Base-by-base conservation (phyloP, 2,329 filamentous ascomycete species). In the Helminthosporium solani region DNA sequence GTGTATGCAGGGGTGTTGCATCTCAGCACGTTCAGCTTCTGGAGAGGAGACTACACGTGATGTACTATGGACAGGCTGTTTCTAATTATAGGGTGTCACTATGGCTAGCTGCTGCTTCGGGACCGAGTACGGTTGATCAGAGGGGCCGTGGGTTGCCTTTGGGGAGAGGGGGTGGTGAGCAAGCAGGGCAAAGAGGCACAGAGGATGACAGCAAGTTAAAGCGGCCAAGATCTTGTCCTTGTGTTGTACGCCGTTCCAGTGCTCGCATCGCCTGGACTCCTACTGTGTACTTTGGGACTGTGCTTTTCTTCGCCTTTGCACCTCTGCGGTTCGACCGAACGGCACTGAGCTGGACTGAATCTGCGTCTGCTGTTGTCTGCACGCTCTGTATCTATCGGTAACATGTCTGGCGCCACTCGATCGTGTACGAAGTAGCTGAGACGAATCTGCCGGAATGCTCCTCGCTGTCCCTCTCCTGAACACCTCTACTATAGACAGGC, bases 391-490 rank as follows among this genome's bases (percentile, higher is more conserved):
- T 31, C 7, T 14, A 12, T 12, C 14, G 34, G 18, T 33, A 31
- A 43, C 27, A 46, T 52, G 42, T 33, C 15, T 44, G 33, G 25
- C 38, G 25, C 35, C 30, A 28, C 27, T 43, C 9, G 25, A 15
- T 42, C 27, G 30, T 38, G 35, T n/a, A n/a, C n/a, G n/a, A n/a
- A n/a, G n/a, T 36, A 49, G 49, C 51, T 60, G 48, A 46, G 46
- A 42, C 45, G n/a, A 40, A 23, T 16, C 20, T 38, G 40, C 53
- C 44, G 54, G 44, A 46, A 58, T 58, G 57, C 48, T 52, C n/a
- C n/a, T n/a, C n/a, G n/a, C n/a, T n/a, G n/a, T n/a, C n/a, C n/a
- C n/a, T n/a, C n/a, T n/a, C n/a, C n/a, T n/a, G n/a, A n/a, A n/a
- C n/a, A n/a, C n/a, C n/a, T n/a, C n/a, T n/a, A n/a, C n/a, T n/a